Percentiles rank a stretch among this genome's conserved stretches.
These are phyloP conservation scores for Paecilomyces variotii DNA, from an alignment of 2,329 filamentous ascomycete genomes.

Conservation along the genomic window DNA sequence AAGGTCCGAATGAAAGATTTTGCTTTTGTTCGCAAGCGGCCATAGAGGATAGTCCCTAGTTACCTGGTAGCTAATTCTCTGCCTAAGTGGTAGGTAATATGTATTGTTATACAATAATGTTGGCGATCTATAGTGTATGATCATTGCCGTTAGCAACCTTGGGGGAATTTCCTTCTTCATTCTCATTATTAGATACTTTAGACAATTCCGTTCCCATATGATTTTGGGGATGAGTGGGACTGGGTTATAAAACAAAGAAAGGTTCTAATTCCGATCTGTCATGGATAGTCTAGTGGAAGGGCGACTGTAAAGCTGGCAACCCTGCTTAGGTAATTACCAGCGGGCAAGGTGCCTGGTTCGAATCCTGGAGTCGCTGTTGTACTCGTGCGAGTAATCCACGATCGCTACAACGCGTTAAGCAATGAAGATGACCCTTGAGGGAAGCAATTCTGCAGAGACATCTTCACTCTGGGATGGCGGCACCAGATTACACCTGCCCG, in stretches of 20 bases:
- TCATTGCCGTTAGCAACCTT: too few species aligned
- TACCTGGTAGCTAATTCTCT: too few species aligned
- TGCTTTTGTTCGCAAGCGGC: background rate
- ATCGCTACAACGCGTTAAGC: conserved; percentile 46
- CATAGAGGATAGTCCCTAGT: background rate
- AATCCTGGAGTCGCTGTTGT: conserved; percentile 44
- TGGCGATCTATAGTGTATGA: too few species aligned
- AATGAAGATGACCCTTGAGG: conserved; percentile 48
- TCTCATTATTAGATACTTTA: too few species aligned
- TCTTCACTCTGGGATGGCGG: conserved; percentile 47
- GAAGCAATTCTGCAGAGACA: conserved; percentile 52
- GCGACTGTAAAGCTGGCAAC: conserved; percentile 26
- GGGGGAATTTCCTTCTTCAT: too few species aligned
- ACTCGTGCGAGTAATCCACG: conserved; percentile 51
- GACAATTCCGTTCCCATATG: background rate
- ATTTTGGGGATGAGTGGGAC: background rate
- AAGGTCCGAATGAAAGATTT: background rate
- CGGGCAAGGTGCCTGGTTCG: conserved; percentile 46
- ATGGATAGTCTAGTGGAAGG: conserved; percentile 36
- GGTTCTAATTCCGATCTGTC: conserved; percentile 23
- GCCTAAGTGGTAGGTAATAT: too few species aligned
- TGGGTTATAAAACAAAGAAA: background rate
- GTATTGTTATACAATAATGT: too few species aligned
- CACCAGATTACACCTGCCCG: conserved; percentile 43
- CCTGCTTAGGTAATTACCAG: conserved; percentile 30